These are phyloP conservation scores for Candida neerlandica DNA, from an alignment of 1,139 yeast genomes.

Conservation along the genomic window DNA sequence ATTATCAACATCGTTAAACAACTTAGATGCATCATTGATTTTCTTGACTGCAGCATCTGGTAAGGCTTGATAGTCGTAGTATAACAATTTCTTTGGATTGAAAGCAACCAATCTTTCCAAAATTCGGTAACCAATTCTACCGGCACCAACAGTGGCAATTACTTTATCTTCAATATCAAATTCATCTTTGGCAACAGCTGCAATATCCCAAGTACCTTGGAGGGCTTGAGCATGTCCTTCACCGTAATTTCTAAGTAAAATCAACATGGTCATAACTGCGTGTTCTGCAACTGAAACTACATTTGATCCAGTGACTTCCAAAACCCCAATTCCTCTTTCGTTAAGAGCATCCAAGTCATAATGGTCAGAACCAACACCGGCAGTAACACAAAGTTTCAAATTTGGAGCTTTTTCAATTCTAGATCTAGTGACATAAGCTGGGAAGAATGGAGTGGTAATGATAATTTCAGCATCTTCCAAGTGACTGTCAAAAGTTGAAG, in stretches of 20 bases:
- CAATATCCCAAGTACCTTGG: slow-evolving; percentile 73
- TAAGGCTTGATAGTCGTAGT: slow-evolving; percentile 75
- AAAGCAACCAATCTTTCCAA: slow-evolving; percentile 74
- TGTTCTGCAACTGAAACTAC: slow-evolving; percentile 84
- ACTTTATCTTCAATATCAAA: slow-evolving; percentile 78
- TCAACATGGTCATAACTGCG: slow-evolving; percentile 72
- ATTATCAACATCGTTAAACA: slow-evolving; percentile 40
- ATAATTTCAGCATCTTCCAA: slow-evolving; percentile 73
- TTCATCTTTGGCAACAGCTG: slow-evolving; percentile 72
- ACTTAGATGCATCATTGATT: slow-evolving; percentile 41
- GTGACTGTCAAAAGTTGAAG: slow-evolving; percentile 61
- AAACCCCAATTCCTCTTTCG: slow-evolving; percentile 61
- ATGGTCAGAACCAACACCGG: slow-evolving; percentile 88
- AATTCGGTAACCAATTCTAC: slow-evolving; percentile 79
- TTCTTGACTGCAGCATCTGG: slow-evolving; percentile 59
- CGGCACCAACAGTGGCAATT: slow-evolving; percentile 79
- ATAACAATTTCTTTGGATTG: slow-evolving; percentile 71
- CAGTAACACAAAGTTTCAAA: slow-evolving; percentile 72
- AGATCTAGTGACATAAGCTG: slow-evolving; percentile 71
- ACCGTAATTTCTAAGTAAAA: slow-evolving; percentile 73
- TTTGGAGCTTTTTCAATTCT: slow-evolving; percentile 73
- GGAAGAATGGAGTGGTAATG: slow-evolving; percentile 84
- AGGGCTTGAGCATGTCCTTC: slow-evolving; percentile 75
- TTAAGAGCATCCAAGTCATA: slow-evolving; percentile 76
- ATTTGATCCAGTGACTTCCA: slow-evolving; percentile 83